Conservation (phyloP, 305 asterid genomes). For the Fraxinus nigra region DNA sequence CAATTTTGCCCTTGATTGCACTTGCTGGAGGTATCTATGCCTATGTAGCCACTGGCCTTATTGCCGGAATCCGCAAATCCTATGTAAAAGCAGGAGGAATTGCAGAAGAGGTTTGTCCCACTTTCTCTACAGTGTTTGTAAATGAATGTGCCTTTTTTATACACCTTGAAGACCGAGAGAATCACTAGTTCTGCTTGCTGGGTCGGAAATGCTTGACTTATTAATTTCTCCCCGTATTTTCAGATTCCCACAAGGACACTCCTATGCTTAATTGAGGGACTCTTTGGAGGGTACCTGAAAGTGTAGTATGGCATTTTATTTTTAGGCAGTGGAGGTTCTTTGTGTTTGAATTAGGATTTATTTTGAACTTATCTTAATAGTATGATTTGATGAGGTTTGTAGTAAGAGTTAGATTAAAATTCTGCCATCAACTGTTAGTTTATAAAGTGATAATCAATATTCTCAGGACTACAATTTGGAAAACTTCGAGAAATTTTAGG, state of each 20-base stretch:
- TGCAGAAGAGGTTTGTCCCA: slow-evolving; percentile 75
- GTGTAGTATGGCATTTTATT: background rate
- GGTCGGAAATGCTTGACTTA: background rate
- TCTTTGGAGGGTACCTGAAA: background rate
- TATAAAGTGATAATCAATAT: background rate
- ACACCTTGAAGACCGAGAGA: background rate
- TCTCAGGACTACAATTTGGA: background rate
- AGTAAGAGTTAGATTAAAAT: background rate
- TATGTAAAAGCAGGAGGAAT: slow-evolving; percentile 92
- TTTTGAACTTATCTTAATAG: background rate
- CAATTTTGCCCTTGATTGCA: slow-evolving; percentile 91
- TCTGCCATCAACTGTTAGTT: background rate
- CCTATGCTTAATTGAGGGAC: background rate
- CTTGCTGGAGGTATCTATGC: slow-evolving; percentile 93
- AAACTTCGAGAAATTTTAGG: background rate
- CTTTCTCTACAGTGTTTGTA: background rate
- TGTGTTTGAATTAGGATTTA: background rate
- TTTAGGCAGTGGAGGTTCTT: background rate
- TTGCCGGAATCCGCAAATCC: slow-evolving; percentile 84
- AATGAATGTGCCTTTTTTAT: background rate
- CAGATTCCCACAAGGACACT: background rate
- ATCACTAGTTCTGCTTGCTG: background rate
- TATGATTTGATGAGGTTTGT: background rate
- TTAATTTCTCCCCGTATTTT: background rate
- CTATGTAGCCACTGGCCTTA: slow-evolving; percentile 76